Evolutionary conservation across 2,329 filamentous ascomycete species (phyloP).

Genomic region (Monosporascus sp.): DNA sequence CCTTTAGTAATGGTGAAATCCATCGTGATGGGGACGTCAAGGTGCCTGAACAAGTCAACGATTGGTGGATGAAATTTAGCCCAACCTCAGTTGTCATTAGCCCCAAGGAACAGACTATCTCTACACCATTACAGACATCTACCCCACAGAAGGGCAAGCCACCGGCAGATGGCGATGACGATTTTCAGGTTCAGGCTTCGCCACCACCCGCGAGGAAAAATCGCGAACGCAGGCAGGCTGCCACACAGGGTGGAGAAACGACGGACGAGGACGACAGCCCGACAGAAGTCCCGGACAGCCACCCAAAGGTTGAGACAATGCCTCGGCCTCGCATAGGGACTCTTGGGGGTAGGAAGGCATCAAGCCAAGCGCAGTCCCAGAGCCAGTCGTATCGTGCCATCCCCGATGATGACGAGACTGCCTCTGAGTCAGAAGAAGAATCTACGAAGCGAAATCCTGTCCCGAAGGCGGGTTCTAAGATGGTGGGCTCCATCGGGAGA

Average conservation of each 20-base stretch:
- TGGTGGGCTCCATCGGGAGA: conserved; percentile 15
- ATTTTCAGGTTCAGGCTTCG: conserved; percentile 47
- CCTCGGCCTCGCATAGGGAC: conserved; percentile 13
- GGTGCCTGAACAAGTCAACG: conserved; percentile 32
- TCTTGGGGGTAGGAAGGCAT: conserved; percentile 12
- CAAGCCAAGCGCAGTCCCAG: conserved; percentile 3
- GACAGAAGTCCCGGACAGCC: conserved; percentile 13
- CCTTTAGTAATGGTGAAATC: conserved; percentile 35
- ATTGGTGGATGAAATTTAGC: conserved; percentile 45
- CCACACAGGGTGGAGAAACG: conserved; percentile 5
- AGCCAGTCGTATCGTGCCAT: conserved; percentile 20
- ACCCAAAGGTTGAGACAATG: conserved; percentile 8
- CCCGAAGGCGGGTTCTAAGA: conserved; percentile 5
- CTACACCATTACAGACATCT: conserved; percentile 7
- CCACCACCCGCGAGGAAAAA: conserved; percentile 31
- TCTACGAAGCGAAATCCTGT: conserved; percentile 10
- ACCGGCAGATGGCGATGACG: conserved; percentile 34
- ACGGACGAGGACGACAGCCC: conserved; percentile 16
- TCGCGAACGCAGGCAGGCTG: conserved; percentile 5
- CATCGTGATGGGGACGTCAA: conserved; percentile 23
- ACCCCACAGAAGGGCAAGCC: conserved; percentile 12
- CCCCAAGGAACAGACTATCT: conserved; percentile 2
- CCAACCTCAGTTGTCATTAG: conserved; percentile 22
- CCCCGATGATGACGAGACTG: conserved; percentile 22
- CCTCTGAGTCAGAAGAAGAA: conserved; percentile 23